These are phyloP conservation scores for Mortierella polycephala DNA, from an alignment of 371 early-diverging fungal genomes.

Conservation along the genomic window DNA sequence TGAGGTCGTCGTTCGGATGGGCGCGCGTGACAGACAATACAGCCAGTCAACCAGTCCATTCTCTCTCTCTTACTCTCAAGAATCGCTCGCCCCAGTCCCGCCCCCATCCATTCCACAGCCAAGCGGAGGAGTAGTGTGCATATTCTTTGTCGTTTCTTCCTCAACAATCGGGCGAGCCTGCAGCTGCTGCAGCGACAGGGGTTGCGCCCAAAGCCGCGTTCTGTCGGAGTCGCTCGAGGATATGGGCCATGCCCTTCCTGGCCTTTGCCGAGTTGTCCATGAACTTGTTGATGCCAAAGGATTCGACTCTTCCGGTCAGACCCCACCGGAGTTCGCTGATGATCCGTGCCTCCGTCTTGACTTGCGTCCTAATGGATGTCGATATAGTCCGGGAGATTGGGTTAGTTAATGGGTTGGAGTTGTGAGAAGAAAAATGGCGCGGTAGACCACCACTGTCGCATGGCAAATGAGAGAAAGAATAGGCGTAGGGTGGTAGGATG, in stretches of 20 bases:
- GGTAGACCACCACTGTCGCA: not conserved
- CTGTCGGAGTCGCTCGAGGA: conserved; percentile 70
- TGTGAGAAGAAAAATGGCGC: not conserved
- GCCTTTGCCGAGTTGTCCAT: conserved; percentile 85
- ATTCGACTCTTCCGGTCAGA: conserved; percentile 83
- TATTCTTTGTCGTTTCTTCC: not conserved
- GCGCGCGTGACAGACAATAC: no score
- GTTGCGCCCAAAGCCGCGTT: conserved; percentile 22
- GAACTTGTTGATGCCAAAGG: conserved; percentile 89
- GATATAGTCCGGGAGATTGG: not conserved
- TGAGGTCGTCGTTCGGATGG: no score
- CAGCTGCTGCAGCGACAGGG: conserved; percentile 15
- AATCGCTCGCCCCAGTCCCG: no score
- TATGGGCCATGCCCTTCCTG: conserved; percentile 89
- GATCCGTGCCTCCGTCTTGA: conserved; percentile 87
- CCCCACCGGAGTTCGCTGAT: conserved; percentile 91
- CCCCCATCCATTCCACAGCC: no score
- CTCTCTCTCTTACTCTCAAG: no score
- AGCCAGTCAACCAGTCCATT: no score
- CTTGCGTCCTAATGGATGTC: conserved; percentile 64
- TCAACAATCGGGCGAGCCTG: conserved; percentile 17
- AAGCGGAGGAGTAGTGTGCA: no score
- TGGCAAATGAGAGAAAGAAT: not conserved
- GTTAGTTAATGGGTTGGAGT: not conserved
- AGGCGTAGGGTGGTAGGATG: not conserved